phyloP scores from a whole-genome alignment of 225 moss, liverwort and hornwort genomes.

The Lunularia cruciata region DNA sequence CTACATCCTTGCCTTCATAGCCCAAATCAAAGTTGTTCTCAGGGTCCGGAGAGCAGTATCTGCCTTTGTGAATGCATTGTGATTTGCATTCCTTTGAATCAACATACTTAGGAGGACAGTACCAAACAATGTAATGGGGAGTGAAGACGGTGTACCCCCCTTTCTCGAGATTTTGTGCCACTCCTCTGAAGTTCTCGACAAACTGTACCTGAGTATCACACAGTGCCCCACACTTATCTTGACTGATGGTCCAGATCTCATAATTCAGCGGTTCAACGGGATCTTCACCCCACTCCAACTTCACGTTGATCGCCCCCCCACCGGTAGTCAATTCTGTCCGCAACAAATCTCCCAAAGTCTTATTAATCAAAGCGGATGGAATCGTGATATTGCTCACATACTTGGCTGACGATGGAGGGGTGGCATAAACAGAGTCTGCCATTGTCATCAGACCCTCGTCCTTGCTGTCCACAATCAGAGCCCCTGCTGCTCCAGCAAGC shows the following conservation, averaged over 20 bases:
- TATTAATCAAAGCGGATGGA: constrained; percentile 70
- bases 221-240: constrained; percentile 70
- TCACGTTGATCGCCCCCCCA: constrained; percentile 59
- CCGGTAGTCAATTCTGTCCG: constrained; percentile 47
- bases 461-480: constrained; percentile 35
- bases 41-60: constrained; percentile 87
- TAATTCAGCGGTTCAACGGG: constrained; percentile 64
- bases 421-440: constrained; percentile 25
- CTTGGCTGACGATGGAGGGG: constrained; percentile 14
- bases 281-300: constrained; percentile 78
- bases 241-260: constrained; percentile 88
- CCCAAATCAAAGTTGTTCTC: constrained; percentile 69
- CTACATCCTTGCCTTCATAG: constrained; percentile 82
- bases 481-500: constrained; percentile 36
- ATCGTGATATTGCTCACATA: constrained; percentile 58
- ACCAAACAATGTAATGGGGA: constrained; percentile 85
- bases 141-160: constrained; percentile 75
- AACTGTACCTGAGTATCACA: constrained; percentile 71
- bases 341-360: constrained; percentile 55
- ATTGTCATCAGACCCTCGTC: constrained; percentile 33
- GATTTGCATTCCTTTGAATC: constrained; percentile 72
- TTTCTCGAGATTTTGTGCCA: constrained; percentile 73
- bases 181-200: constrained; percentile 63
- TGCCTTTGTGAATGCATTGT: constrained; percentile 73
- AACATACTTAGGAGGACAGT: constrained; percentile 64